Conservation (phyloP, 148 eudicot species). For the Heliosperma pusillum region DNA sequence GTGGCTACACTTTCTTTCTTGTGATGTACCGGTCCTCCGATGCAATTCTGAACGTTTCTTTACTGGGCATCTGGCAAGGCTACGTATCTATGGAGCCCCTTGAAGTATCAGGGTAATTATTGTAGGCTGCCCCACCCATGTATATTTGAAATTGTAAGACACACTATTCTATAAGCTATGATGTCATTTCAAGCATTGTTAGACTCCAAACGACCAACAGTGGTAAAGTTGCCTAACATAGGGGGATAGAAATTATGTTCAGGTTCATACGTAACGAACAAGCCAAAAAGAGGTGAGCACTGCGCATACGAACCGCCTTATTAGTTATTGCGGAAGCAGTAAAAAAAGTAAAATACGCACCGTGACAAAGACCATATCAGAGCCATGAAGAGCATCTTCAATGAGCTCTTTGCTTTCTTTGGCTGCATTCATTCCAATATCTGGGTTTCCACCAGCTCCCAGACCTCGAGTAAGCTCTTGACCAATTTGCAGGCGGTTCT, state of each 20-base stretch:
- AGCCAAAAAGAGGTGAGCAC: slow-evolving; percentile 4
- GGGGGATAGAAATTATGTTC: background rate
- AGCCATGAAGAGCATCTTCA: slow-evolving; percentile 85
- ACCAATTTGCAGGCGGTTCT: slow-evolving; percentile 90
- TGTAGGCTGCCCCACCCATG: background rate
- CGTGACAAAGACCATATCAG: slow-evolving; percentile 98
- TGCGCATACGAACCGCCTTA: background rate
- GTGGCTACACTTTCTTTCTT: background rate
- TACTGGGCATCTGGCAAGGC: background rate
- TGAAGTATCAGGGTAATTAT: no score
- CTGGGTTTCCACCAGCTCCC: slow-evolving; percentile 99
- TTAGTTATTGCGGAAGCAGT: background rate
- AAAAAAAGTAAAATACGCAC: slow-evolving; percentile 40
- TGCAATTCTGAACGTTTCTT: background rate
- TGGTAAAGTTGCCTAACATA: background rate
- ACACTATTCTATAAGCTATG: slow-evolving; percentile 1
- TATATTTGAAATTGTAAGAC: background rate
- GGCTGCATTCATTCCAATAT: slow-evolving; percentile 90
- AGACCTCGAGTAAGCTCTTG: slow-evolving; percentile 93
- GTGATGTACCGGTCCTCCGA: background rate
- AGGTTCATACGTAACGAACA: background rate
- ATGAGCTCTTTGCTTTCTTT: slow-evolving; percentile 79
- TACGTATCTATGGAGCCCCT: background rate
- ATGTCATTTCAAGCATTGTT: background rate
- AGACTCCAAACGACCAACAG: background rate